Conservation (phyloP, 805 yeast genomes). For the Candida golubevii region DNA sequence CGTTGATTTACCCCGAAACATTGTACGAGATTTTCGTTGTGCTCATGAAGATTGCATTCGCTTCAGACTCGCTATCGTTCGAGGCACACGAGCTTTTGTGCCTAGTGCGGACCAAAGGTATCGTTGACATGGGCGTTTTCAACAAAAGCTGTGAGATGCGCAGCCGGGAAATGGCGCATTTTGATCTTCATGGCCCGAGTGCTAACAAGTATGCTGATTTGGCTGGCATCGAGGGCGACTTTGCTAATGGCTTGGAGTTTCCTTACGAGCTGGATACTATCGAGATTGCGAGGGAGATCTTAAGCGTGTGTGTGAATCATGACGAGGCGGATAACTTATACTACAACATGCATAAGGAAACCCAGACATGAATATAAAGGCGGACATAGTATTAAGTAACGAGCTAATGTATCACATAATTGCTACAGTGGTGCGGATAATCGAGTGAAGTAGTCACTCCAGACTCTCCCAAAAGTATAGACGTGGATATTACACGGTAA, state of each 20-base stretch:
- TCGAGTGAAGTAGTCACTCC: no score
- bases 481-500: no score
- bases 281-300: slow-evolving; percentile 64
- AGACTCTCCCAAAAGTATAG: no score
- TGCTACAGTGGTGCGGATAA: no score
- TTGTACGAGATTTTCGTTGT: slow-evolving; percentile 46
- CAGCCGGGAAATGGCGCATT: slow-evolving; percentile 36
- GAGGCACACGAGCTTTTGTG: slow-evolving; percentile 35
- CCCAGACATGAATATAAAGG: neutral
- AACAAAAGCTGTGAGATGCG: slow-evolving; percentile 43
- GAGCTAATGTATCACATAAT: no score
- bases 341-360: slow-evolving; percentile 53
- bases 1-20: slow-evolving; percentile 37
- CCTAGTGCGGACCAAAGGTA: slow-evolving; percentile 29
- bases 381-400: no score
- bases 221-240: slow-evolving; percentile 31
- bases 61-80: slow-evolving; percentile 37
- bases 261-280: slow-evolving; percentile 59
- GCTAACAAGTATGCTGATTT: slow-evolving; percentile 23
- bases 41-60: slow-evolving; percentile 50
- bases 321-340: slow-evolving; percentile 78
- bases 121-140: slow-evolving; percentile 32
- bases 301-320: slow-evolving; percentile 63
- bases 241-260: slow-evolving; percentile 58
- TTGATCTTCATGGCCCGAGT: slow-evolving; percentile 11